These are phyloP conservation scores for Euphorbia pulcherrima DNA, from an alignment of 345 rosid species.

Conservation along the genomic window DNA sequence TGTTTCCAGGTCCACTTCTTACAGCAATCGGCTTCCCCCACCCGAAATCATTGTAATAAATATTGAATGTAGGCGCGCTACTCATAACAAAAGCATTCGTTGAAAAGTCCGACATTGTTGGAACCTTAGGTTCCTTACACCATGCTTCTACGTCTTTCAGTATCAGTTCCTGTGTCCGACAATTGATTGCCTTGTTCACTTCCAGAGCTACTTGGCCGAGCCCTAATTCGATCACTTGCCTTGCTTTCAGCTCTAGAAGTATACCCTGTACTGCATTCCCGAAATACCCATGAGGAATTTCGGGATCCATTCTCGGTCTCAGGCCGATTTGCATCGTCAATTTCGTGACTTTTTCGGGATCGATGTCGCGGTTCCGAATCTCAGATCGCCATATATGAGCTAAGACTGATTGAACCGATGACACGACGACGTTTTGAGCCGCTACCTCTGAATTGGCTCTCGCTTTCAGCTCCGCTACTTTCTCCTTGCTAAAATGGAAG, in stretches of 20 bases:
- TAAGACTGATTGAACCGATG: conserved; percentile 29
- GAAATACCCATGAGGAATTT: conserved; percentile 7
- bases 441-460: conserved; percentile 8
- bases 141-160: not conserved
- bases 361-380: not conserved
- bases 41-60: conserved; percentile 20
- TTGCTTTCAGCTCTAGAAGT: not conserved
- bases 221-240: conserved; percentile 11
- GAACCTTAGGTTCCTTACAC: no score
- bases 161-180: conserved; percentile 7
- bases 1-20: conserved; percentile 16
- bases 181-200: conserved; percentile 13
- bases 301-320: conserved; percentile 10
- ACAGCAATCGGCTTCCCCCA: conserved; percentile 28
- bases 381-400: conserved; percentile 23
- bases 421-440: conserved; percentile 9
- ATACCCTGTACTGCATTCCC: conserved; percentile 9
- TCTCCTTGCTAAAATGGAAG: conserved; percentile 15
- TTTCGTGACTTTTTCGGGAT: not conserved
- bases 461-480: conserved; percentile 7
- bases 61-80: conserved; percentile 17
- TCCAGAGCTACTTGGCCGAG: conserved; percentile 16
- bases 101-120: no score
- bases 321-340: not conserved
- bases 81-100: no score